These are phyloP conservation scores for Serpula lacrymans DNA, from an alignment of 768 basidiomycete genomes.

Conservation along the genomic window DNA sequence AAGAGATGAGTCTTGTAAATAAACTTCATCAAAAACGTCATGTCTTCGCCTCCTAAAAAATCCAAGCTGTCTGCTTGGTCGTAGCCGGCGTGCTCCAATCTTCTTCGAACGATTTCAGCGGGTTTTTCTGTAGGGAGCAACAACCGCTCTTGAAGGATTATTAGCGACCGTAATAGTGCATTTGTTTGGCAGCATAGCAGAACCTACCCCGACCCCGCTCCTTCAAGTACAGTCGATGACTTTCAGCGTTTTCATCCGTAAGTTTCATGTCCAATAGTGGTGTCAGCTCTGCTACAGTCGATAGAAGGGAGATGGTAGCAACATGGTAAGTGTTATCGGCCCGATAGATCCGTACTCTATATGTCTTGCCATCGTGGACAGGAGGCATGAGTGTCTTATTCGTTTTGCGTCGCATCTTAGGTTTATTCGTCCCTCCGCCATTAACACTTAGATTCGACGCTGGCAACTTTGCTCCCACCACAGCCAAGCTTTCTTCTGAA, in stretches of 20 bases:
- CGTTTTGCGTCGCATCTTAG: conserved; percentile 21
- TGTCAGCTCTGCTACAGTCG: conserved; percentile 68
- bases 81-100: conserved; percentile 89
- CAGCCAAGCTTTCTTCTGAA: conserved; percentile 36
- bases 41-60: conserved; percentile 70
- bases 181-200: too few species aligned
- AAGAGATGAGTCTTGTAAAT: conserved; percentile 80
- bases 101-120: conserved; percentile 75
- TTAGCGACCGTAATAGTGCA: too few species aligned
- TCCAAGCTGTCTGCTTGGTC: conserved; percentile 76
- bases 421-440: conserved; percentile 13
- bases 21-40: conserved; percentile 85
- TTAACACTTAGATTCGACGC: conserved; percentile 12
- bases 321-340: conserved; percentile 71
- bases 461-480: conserved; percentile 15
- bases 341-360: conserved; percentile 74
- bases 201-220: conserved; percentile 71
- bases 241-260: conserved; percentile 47
- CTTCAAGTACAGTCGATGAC: conserved; percentile 69
- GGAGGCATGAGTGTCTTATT: conserved; percentile 14
- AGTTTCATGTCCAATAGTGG: conserved; percentile 58
- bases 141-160: conserved; percentile 64
- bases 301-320: conserved; percentile 55
- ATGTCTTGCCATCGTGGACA: conserved; percentile 26
- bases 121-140: conserved; percentile 80